Percentiles rank a stretch among this genome's conserved stretches.
Conservation (phyloP, 768 basidiomycete species). For the Mycena kentingensis region DNA sequence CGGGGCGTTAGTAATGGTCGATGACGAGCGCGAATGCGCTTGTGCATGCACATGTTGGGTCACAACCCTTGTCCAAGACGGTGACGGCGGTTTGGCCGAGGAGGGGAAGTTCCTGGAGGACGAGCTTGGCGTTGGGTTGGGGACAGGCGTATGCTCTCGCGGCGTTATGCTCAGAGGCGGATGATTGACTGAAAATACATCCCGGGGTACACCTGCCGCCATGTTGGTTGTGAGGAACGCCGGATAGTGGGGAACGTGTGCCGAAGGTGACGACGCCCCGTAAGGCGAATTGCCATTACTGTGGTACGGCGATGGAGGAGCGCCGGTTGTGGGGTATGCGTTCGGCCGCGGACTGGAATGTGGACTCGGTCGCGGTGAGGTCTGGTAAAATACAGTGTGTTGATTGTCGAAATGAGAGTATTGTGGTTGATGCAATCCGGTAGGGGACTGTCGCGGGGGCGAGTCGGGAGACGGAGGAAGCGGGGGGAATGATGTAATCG, state of each 20-base stretch:
- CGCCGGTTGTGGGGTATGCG: slow-evolving; percentile 49
- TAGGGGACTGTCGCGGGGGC: slow-evolving; percentile 36
- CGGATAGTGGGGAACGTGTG: slow-evolving; percentile 42
- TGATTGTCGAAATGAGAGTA: slow-evolving; percentile 39
- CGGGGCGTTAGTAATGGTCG: slow-evolving; percentile 35
- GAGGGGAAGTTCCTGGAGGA: too few species aligned
- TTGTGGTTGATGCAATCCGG: slow-evolving; percentile 16
- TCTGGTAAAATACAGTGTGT: slow-evolving; percentile 69
- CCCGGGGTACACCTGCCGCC: slow-evolving; percentile 36
- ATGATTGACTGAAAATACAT: slow-evolving; percentile 45
- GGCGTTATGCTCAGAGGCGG: slow-evolving; percentile 28
- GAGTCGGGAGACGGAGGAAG: slow-evolving; percentile 54
- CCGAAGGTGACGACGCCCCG: slow-evolving; percentile 31
- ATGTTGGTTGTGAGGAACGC: slow-evolving; percentile 33
- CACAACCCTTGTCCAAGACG: slow-evolving; percentile 39
- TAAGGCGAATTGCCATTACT: too few species aligned
- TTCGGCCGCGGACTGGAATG: slow-evolving; percentile 41
- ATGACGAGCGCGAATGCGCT: slow-evolving; percentile 28
- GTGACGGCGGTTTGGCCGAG: slow-evolving; percentile 26
- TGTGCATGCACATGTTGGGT: slow-evolving; percentile 26
- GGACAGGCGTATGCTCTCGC: slow-evolving; percentile 18
- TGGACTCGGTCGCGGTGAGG: slow-evolving; percentile 45
- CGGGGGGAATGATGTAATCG: slow-evolving; percentile 12
- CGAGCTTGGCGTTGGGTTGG: not conserved
- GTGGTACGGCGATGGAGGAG: slow-evolving; percentile 14